These are phyloP conservation scores for Fusarium temperatum DNA, from an alignment of 2,329 filamentous ascomycete genomes.

Conservation along the genomic window DNA sequence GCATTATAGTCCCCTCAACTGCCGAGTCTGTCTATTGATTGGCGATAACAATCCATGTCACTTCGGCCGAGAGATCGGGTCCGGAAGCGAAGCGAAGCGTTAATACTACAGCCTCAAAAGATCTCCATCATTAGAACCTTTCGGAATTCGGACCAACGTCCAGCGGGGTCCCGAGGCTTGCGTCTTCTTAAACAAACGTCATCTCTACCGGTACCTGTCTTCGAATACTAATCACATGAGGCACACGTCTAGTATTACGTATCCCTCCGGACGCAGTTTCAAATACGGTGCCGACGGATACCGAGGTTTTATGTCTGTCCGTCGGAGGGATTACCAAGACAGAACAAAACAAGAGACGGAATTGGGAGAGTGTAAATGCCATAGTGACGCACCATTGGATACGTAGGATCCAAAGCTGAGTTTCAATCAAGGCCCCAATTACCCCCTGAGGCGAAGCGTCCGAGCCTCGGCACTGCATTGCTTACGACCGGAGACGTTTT, in stretches of 20 bases:
- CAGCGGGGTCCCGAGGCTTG: background rate
- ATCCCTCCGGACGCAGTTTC: background rate
- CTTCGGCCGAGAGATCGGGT: constrained; percentile 1
- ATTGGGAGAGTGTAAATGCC: background rate
- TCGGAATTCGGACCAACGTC: background rate
- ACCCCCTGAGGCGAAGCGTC: constrained; percentile 5
- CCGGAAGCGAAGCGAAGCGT: background rate
- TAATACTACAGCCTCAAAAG: background rate
- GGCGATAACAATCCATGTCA: background rate
- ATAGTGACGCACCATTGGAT: background rate
- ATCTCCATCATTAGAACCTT: background rate
- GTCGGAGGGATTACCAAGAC: constrained; percentile 16
- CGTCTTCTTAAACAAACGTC: background rate
- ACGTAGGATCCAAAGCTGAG: background rate
- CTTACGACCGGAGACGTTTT: constrained; percentile 6
- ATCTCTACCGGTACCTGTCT: background rate
- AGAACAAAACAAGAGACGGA: constrained; percentile 1
- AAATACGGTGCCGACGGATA: background rate
- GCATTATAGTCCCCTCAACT: background rate
- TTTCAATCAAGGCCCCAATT: constrained; percentile 17
- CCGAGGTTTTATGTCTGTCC: background rate
- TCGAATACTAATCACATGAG: background rate
- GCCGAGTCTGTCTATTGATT: background rate
- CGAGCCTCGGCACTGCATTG: constrained; percentile 15
- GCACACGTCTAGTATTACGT: background rate